Evolutionary conservation across 2,329 filamentous ascomycete species (phyloP).

Genomic region (Exophiala calicioides): DNA sequence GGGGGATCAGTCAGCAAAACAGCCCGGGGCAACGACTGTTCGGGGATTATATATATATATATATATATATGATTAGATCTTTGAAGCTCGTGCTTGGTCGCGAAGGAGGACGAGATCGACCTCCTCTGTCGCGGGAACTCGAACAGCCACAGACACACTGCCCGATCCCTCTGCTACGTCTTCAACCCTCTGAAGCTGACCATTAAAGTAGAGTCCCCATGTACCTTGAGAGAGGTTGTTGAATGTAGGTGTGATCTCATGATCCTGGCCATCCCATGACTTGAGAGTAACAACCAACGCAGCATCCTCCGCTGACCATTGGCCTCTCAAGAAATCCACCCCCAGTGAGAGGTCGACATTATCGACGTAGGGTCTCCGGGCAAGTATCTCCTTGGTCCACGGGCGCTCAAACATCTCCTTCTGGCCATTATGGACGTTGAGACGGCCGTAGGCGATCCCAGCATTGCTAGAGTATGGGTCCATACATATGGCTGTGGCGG

Average conservation of each 20-base stretch:
- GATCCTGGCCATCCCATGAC: slow-evolving; percentile 1
- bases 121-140: too few species aligned
- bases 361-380: slow-evolving; percentile 14
- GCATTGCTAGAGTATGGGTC: slow-evolving; percentile 20
- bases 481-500: slow-evolving; percentile 2
- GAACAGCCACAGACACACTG: too few species aligned
- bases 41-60: slow-evolving; percentile 8
- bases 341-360: slow-evolving; percentile 10
- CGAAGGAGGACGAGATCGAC: too few species aligned
- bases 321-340: slow-evolving; percentile 18
- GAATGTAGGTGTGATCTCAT: neutral
- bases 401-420: slow-evolving; percentile 23
- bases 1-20: slow-evolving; percentile 23
- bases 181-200: slow-evolving; percentile 1
- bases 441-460: slow-evolving; percentile 15
- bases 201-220: slow-evolving; percentile 5
- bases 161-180: slow-evolving; percentile 1
- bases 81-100: too few species aligned
- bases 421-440: slow-evolving; percentile 22
- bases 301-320: slow-evolving; percentile 7
- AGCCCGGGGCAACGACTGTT: slow-evolving; percentile 1
- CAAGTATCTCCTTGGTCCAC: slow-evolving; percentile 16
- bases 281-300: slow-evolving; percentile 19
- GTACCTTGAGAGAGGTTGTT: slow-evolving; percentile 3
- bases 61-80: too few species aligned